These are phyloP conservation scores for Puccinia coronata DNA, from an alignment of 1,284 basidiomycete species.

Conservation along the genomic window DNA sequence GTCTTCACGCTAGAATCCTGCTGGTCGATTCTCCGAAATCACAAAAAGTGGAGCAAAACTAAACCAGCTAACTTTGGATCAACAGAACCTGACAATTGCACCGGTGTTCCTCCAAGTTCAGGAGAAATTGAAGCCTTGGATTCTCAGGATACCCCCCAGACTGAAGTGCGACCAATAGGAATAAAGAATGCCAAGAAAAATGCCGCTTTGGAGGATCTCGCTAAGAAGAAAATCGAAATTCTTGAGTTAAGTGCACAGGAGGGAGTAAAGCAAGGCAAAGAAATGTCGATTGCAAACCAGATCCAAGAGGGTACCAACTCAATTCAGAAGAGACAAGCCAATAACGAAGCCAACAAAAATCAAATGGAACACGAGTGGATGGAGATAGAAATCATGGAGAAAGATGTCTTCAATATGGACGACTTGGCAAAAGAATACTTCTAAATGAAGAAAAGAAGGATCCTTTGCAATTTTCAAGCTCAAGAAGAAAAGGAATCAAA, in stretches of 20 bases:
- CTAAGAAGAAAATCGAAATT: background rate
- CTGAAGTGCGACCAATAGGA: background rate
- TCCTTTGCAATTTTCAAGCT: background rate
- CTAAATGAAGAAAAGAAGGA: background rate
- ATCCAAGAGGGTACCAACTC: background rate
- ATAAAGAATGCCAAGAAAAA: no score
- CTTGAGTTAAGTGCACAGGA: background rate
- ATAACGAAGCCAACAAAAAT: background rate
- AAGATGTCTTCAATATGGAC: background rate
- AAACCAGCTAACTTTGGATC: no score
- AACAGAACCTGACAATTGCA: background rate
- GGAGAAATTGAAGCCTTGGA: background rate
- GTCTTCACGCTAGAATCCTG: no score
- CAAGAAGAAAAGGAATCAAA: background rate
- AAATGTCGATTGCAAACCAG: background rate
- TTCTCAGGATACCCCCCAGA: no score
- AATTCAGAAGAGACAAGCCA: background rate
- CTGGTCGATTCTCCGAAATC: no score
- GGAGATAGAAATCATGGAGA: background rate
- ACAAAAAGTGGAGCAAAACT: no score
- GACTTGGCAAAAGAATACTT: background rate
- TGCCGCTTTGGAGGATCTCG: no score
- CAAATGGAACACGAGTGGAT: background rate
- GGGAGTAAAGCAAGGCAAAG: background rate
- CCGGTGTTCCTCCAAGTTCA: background rate